Conservation (phyloP, 176 grass and related monocot genomes). For the Avena eriantha region DNA sequence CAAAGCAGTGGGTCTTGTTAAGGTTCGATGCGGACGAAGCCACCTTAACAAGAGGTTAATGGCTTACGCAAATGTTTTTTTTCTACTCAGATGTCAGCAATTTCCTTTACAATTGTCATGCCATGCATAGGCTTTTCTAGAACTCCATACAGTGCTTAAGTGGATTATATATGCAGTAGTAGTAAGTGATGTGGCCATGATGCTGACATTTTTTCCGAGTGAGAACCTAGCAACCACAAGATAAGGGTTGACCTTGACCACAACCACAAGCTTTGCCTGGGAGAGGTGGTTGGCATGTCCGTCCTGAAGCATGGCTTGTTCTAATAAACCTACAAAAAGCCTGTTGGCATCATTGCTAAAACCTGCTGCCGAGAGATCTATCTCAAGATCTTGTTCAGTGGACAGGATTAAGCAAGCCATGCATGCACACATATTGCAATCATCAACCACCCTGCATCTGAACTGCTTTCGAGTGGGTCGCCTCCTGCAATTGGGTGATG, state of each 20-base stretch:
- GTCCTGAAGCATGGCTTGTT: slow-evolving; percentile 45
- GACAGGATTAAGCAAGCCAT: slow-evolving; percentile 43
- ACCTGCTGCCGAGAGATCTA: slow-evolving; percentile 20
- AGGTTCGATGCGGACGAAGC: slow-evolving; percentile 35
- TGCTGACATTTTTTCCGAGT: slow-evolving; percentile 47
- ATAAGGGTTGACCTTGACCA: slow-evolving; percentile 64
- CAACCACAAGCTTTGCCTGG: slow-evolving; percentile 16
- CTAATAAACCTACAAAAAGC: slow-evolving; percentile 42
- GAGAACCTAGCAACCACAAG: slow-evolving; percentile 51
- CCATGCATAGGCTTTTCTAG: background rate
- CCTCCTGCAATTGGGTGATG: slow-evolving; percentile 35
- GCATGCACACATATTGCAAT: slow-evolving; percentile 15
- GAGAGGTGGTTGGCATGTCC: slow-evolving; percentile 55
- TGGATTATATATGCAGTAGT: slow-evolving; percentile 5
- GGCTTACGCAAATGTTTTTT: background rate
- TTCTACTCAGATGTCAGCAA: background rate
- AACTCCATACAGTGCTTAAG: slow-evolving; percentile 9
- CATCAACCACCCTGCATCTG: slow-evolving; percentile 19
- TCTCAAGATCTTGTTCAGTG: slow-evolving; percentile 42
- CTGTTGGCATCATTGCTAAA: slow-evolving; percentile 41
- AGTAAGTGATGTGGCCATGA: slow-evolving; percentile 45
- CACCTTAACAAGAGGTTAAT: background rate
- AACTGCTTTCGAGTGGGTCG: slow-evolving; percentile 9
- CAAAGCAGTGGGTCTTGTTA: slow-evolving; percentile 37
- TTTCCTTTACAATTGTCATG: background rate